Evolutionary conservation across 1,284 basidiomycete species (phyloP).

Genomic region (Marasmius tenuissimus): DNA sequence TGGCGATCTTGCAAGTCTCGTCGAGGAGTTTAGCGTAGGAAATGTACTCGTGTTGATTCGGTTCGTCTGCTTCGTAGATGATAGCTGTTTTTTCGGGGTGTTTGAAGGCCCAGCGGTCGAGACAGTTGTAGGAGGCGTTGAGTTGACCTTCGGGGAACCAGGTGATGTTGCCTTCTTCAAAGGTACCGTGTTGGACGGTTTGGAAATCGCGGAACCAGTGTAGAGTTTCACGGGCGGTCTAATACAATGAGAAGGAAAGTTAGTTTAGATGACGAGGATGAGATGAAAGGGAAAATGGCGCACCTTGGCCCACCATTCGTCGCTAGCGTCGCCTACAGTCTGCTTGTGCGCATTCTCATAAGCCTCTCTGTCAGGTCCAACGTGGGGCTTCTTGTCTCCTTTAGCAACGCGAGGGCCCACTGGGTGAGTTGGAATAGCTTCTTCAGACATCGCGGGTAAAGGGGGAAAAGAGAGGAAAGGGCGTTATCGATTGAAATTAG

Average conservation of each 20-base stretch:
- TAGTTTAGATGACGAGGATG: conserved; percentile 2
- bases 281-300: conserved; percentile 20
- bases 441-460: conserved; percentile 19
- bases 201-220: conserved; percentile 93
- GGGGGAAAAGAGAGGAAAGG: no score
- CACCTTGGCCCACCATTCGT: conserved; percentile 88
- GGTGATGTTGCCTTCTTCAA: conserved; percentile 85
- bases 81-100: conserved; percentile 93
- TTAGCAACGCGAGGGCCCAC: conserved; percentile 67
- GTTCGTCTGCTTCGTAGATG: conserved; percentile 98
- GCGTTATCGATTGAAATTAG: no score
- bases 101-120: conserved; percentile 94
- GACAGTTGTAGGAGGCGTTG: conserved; percentile 96
- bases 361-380: conserved; percentile 74
- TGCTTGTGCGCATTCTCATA: conserved; percentile 70
- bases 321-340: conserved; percentile 74
- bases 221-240: conserved; percentile 82
- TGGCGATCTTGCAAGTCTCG: conserved; percentile 89
- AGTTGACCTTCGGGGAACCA: conserved; percentile 94
- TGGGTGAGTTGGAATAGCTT: conserved; percentile 43
- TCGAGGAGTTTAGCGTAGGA: conserved; percentile 85
- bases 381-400: conserved; percentile 64
- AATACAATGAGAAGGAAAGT: neutral
- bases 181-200: conserved; percentile 84
- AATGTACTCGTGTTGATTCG: conserved; percentile 77